Conservation (phyloP, 106 monocot species). For the Platanthera zijinensis region DNA sequence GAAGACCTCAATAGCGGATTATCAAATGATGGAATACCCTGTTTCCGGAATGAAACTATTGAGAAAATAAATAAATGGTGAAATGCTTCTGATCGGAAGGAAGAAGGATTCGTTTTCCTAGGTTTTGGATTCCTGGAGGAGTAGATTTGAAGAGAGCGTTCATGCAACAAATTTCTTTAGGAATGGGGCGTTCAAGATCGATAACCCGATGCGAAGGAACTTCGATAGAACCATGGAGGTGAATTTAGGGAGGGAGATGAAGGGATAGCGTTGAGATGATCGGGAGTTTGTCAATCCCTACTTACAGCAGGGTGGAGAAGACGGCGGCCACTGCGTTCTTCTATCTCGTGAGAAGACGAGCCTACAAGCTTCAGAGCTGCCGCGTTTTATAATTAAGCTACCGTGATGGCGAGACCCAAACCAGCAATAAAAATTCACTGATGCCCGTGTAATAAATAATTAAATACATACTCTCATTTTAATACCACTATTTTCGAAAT, state of each 20-base stretch:
- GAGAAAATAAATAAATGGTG: neutral
- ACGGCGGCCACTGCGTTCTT: neutral
- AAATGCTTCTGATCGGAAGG: neutral
- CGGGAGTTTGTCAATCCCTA: neutral
- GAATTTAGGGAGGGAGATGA: neutral
- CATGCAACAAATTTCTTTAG: neutral
- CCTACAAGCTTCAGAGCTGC: neutral
- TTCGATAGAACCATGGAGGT: neutral
- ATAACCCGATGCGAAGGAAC: neutral
- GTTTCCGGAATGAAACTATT: neutral
- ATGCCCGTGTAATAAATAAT: no score
- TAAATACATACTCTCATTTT: no score
- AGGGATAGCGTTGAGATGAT: neutral
- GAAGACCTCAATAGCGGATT: neutral
- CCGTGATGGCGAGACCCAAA: no score
- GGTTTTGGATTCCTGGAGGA: neutral
- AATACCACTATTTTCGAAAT: no score
- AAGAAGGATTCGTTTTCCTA: neutral
- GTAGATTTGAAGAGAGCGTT: neutral
- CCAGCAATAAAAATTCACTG: no score
- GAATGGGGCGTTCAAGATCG: neutral
- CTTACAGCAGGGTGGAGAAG: neutral
- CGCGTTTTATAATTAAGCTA: neutral
- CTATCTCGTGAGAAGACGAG: neutral
- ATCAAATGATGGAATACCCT: neutral